These are phyloP conservation scores for Cryptococcus hybrid DNA, from an alignment of 1,284 basidiomycete genomes.

Conservation along the genomic window DNA sequence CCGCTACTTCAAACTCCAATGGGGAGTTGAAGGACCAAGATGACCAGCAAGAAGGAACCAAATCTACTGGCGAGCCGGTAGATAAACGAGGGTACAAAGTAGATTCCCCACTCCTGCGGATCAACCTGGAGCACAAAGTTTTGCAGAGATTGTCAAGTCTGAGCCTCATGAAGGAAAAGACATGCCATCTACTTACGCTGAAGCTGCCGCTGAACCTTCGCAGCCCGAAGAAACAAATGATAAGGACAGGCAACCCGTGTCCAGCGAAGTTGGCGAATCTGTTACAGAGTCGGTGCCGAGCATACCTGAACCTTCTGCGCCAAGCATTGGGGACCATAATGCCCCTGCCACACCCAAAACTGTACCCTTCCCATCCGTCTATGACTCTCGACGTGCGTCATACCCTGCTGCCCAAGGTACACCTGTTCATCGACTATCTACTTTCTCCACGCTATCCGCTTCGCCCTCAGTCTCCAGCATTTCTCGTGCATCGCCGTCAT, in stretches of 20 bases:
- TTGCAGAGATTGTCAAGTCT: slow-evolving; percentile 12
- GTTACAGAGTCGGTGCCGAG: neutral
- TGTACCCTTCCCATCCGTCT: slow-evolving; percentile 8
- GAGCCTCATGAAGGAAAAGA: neutral
- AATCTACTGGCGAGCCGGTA: neutral
- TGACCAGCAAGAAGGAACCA: neutral
- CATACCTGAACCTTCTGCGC: neutral
- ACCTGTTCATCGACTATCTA: slow-evolving; percentile 8
- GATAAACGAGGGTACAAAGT: neutral
- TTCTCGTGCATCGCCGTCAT: slow-evolving; percentile 1
- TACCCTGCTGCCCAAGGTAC: slow-evolving; percentile 1
- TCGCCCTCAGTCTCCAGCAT: slow-evolving; percentile 3
- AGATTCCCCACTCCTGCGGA: neutral
- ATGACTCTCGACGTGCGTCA: slow-evolving; percentile 2
- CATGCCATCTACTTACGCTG: too few species aligned
- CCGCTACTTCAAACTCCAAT: neutral
- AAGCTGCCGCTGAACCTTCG: neutral
- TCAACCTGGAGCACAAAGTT: slow-evolving; percentile 8
- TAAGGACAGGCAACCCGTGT: neutral
- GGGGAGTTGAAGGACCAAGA: slow-evolving; percentile 2
- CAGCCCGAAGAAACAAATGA: neutral
- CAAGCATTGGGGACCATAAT: neutral
- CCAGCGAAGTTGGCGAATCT: neutral
- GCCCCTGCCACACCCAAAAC: slow-evolving; percentile 1
- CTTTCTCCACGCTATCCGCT: slow-evolving; percentile 3